These are phyloP conservation scores for Astrephomene gubernaculifera DNA, from an alignment of 139 green algal genomes.

Conservation along the genomic window DNA sequence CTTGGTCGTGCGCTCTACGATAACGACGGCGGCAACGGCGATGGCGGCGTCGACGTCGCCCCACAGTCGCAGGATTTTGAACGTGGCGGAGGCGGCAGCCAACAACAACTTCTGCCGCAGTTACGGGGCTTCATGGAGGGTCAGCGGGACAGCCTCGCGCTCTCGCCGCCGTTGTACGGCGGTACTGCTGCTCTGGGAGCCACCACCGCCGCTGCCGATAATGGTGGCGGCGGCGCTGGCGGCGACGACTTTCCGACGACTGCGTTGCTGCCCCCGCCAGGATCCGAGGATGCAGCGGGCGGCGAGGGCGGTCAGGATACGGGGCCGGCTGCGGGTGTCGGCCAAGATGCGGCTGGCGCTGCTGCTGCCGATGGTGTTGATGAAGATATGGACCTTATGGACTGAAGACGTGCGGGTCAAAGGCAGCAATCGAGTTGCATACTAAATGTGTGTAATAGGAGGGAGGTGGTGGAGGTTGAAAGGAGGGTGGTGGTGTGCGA, in stretches of 20 bases:
- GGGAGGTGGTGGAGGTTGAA: too few relatives aligned
- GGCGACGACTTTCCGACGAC: neutral
- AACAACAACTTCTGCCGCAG: neutral
- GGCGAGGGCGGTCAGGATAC: neutral
- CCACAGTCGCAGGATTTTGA: slow-evolving; percentile 16
- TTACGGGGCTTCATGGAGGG: neutral
- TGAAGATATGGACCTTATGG: too few relatives aligned
- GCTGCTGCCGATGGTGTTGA: too few relatives aligned
- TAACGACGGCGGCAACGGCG: neutral
- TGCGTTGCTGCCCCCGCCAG: neutral
- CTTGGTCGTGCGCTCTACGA: neutral
- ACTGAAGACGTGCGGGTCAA: too few relatives aligned
- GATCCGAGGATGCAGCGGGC: neutral
- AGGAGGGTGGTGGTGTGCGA: too few relatives aligned
- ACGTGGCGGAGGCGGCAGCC: neutral
- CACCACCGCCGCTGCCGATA: neutral
- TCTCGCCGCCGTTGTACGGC: neutral
- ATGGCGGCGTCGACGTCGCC: neutral
- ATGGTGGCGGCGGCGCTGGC: neutral
- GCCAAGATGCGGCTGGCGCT: too few relatives aligned
- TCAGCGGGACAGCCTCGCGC: slow-evolving; percentile 20
- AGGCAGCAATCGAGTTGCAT: too few relatives aligned
- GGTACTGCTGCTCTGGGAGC: neutral
- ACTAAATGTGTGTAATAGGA: too few relatives aligned
- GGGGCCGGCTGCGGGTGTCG: too few relatives aligned